phyloP scores from a whole-genome alignment of 768 basidiomycete genomes.

The Boletus vermiculosoides region DNA sequence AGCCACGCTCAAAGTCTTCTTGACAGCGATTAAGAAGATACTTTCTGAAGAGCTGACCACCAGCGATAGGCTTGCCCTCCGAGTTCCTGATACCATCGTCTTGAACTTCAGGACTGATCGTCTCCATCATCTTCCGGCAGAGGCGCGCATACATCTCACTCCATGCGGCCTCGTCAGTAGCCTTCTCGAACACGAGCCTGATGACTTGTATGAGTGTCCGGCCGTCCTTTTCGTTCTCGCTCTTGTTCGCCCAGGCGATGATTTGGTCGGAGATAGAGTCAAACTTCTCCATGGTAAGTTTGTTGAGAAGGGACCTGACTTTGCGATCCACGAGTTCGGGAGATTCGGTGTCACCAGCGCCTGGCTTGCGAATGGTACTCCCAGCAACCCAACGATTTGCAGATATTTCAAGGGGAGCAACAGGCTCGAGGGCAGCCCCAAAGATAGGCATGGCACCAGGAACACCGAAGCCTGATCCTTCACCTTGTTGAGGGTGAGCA shows the following conservation, averaged over 20 bases:
- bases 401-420: conserved; percentile 74
- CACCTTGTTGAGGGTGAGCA: conserved; percentile 35
- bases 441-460: conserved; percentile 30
- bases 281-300: conserved; percentile 95
- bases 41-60: conserved; percentile 94
- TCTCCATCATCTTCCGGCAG: conserved; percentile 95
- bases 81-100: conserved; percentile 81
- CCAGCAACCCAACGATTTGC: conserved; percentile 79
- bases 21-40: conserved; percentile 96
- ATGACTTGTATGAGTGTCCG: conserved; percentile 95
- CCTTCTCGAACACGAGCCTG: conserved; percentile 94
- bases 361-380: conserved; percentile 44
- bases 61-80: conserved; percentile 87
- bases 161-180: conserved; percentile 93
- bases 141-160: conserved; percentile 97
- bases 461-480: conserved; percentile 35
- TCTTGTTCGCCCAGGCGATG: conserved; percentile 92
- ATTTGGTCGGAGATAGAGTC: conserved; percentile 95
- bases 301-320: conserved; percentile 90
- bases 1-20: conserved; percentile 96
- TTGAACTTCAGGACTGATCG: conserved; percentile 81
- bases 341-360: conserved; percentile 53
- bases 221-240: conserved; percentile 88
- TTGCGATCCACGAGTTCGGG: conserved; percentile 90
- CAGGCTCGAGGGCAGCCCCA: conserved; percentile 53